Evolutionary conservation across 345 rosid genomes (phyloP).

Genomic region (Eucalyptus microcorys): DNA sequence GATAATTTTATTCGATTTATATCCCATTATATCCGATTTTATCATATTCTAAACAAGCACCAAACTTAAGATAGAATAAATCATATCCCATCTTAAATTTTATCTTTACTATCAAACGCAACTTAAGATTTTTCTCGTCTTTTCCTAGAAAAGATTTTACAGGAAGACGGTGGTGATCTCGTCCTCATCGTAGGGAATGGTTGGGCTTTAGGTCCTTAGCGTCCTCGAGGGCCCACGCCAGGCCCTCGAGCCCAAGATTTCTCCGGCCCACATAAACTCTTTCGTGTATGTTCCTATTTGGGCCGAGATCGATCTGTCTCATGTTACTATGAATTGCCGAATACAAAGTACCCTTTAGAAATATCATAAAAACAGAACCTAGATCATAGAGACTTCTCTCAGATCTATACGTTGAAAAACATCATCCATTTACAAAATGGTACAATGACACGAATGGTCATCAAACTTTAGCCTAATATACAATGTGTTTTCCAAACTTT

Average conservation of each 20-base stretch:
- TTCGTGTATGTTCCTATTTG: not conserved
- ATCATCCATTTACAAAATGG: fast-evolving
- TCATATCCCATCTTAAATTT: fast-evolving
- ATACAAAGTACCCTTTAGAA: too few relatives aligned
- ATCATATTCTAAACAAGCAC: fast-evolving
- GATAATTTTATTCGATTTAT: fast-evolving
- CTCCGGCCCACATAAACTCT: not conserved
- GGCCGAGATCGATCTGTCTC: not conserved
- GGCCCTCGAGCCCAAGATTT: not conserved
- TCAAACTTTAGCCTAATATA: too few relatives aligned
- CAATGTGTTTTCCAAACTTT: fast-evolving
- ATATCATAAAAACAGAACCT: too few relatives aligned
- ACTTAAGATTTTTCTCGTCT: not conserved
- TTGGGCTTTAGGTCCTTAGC: not conserved
- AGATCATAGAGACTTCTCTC: too few relatives aligned
- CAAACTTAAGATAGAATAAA: fast-evolving
- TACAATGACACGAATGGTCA: too few relatives aligned
- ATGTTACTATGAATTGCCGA: too few relatives aligned
- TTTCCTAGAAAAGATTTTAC: not conserved
- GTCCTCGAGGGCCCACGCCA: not conserved
- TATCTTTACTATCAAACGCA: too few relatives aligned
- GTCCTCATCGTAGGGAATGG: fast-evolving
- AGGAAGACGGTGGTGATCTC: not conserved
- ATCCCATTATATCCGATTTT: fast-evolving
- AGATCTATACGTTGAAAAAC: fast-evolving